These are phyloP conservation scores for Peronosclerospora sorghi DNA, from an alignment of 352 stramenopile species.

Conservation along the genomic window DNA sequence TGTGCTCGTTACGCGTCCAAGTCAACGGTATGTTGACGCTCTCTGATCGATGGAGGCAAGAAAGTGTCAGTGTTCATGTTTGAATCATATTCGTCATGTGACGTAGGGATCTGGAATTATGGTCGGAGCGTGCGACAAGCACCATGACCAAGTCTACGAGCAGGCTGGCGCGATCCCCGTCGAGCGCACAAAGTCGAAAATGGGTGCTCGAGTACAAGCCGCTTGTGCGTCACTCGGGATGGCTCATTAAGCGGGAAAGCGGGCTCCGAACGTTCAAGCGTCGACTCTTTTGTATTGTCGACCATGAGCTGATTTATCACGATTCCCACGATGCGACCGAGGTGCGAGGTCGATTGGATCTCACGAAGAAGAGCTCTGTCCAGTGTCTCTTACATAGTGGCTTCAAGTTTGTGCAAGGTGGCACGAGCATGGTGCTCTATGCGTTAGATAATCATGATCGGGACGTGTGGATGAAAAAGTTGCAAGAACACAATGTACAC, in stretches of 20 bases:
- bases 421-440: slow-evolving; percentile 72
- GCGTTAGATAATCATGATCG: slow-evolving; percentile 62
- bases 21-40: slow-evolving; percentile 53
- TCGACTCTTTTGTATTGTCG: slow-evolving; percentile 77
- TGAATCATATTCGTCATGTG: too few species aligned
- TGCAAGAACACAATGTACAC: slow-evolving; percentile 62
- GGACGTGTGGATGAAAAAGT: slow-evolving; percentile 74
- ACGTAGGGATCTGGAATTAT: slow-evolving; percentile 68
- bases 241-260: slow-evolving; percentile 78
- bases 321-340: slow-evolving; percentile 68
- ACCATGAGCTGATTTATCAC: slow-evolving; percentile 80
- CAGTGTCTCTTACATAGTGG: slow-evolving; percentile 63
- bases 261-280: slow-evolving; percentile 79
- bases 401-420: slow-evolving; percentile 64
- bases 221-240: slow-evolving; percentile 69
- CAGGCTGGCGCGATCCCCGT: slow-evolving; percentile 29
- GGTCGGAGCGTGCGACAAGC: slow-evolving; percentile 65
- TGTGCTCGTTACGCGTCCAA: slow-evolving; percentile 63
- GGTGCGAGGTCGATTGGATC: slow-evolving; percentile 62
- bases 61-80: too few species aligned
- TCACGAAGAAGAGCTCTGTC: slow-evolving; percentile 50
- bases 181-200: slow-evolving; percentile 44
- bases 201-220: slow-evolving; percentile 80
- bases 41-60: background rate
- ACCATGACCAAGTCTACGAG: slow-evolving; percentile 57